Base-by-base conservation (phyloP, 2,329 filamentous ascomycete genomes). In the Tolypocladium album region DNA sequence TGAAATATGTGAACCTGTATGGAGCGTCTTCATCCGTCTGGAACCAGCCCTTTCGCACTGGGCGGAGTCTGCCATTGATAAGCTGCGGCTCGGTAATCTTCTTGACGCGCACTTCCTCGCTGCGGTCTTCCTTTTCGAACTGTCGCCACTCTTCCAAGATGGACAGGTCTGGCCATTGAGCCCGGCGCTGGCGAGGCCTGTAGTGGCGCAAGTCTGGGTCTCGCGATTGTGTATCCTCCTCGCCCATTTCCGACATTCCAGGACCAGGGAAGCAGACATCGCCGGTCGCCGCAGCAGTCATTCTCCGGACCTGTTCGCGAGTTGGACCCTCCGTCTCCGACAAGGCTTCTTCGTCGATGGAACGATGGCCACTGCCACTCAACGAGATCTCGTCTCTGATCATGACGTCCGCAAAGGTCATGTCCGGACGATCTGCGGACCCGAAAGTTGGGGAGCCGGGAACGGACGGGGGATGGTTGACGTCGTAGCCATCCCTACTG, bases 1-100 rank as follows among this genome's bases (percentile, higher is more conserved):
- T 97, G 80, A 99, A 99, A 73, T 99, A 99, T 0, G 94, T 97
- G 72, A 97, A 99, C 34, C 94, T 85, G 72, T 95, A 97, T 0
- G 94, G 94, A 0, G 88, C 86, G 64, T 97, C 93, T 62, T 96
- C 92, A 64, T 94, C 90, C 58, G 90, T 86, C 45, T 88, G 84
- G 71, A 91, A 93, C 93, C 93, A 99, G 17, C 84, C 83, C 66
- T 83, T 84, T 64, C 89, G 86, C 45, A 90, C 85, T 15, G 92
- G 92, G 6, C 94, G 86, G 53, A 99, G 77, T 59, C 94, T 85
- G 0, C 94, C 94, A 61, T 93, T 93, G 61, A 99, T 88, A 66
- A 97, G 84, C 68, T 97, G 87, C 12, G 94, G 94, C 70, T 99
- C 94, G 7, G 88, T 95, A 64, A 97, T 93, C 72, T 89, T 94